Base-by-base conservation (phyloP, 306 rosid species). In the Lupinus albus region DNA sequence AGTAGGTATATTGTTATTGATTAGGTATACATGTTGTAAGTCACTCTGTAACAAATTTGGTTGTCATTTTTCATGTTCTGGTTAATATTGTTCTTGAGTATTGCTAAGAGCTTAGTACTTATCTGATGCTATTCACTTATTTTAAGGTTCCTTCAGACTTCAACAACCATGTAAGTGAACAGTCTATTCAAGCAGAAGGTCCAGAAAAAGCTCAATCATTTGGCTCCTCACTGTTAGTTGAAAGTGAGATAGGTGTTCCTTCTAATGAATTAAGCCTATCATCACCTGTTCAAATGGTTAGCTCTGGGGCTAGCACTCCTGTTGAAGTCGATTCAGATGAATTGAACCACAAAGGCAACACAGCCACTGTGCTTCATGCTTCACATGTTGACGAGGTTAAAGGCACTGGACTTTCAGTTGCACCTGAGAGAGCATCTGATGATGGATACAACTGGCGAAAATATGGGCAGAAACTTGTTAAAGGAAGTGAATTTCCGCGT, bases 361-460 rank as follows among this genome's bases (percentile, higher is more conserved):
- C 84, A 11, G 63, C 70, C 75, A 57, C 81, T 38, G 85, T 78
- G 57, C 82, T 72, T 74, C 95, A 80, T 68, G 59, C 86, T 55
- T 80, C 85, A 21, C 87, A 78, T 62, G 77, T 52, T 66, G 97
- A 84, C 60, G 71, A 84, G 64, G 70, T 61, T 56, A 84, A 84
- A 80, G 86, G 88, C 59, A 75, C 68, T 75, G 86, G 84, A 55
- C 58, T 76, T 80, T 73, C 88, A 36, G 81, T 80, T 36, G 77
- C 76, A 50, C 61, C 81, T 11, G 91, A 86, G 32, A 84, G 78
- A 71, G 42, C 80, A 48, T 86, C 94, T 52, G 93, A 93, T 61
- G 99, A 90, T 76, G 98, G 98, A 68, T 93, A 93, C 78, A 89
- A 93, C 79, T 93, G 98, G 98, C 76, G 98, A 66, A 93, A 93